Evolutionary conservation across 352 stramenopile species (phyloP).

Genomic region (Phytophthora cajani): DNA sequence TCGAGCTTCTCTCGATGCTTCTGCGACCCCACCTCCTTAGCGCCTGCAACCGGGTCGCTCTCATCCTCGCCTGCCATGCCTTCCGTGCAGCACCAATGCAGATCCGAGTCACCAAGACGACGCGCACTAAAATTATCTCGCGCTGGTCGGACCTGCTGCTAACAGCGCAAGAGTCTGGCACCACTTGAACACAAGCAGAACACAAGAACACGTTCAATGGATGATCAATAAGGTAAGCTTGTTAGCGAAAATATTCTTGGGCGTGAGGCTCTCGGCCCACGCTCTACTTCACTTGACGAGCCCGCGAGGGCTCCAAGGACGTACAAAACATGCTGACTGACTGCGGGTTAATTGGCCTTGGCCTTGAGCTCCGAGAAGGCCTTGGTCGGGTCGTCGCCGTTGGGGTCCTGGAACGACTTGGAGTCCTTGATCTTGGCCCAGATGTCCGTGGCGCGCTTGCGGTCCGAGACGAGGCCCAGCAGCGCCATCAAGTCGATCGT

Average conservation of each 20-base stretch:
- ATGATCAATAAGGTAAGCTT: constrained; percentile 47
- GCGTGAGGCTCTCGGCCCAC: constrained; percentile 3
- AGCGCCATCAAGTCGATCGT: constrained; percentile 95
- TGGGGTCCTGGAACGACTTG: constrained; percentile 58
- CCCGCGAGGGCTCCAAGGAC: constrained; percentile 2
- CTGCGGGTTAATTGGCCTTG: constrained; percentile 54
- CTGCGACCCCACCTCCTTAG: constrained; percentile 2
- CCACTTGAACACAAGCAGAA: not conserved
- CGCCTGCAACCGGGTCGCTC: not conserved
- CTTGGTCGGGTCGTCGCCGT: constrained; percentile 57
- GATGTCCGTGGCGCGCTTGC: constrained; percentile 94
- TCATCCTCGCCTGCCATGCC: constrained; percentile 5
- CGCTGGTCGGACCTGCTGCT: not conserved
- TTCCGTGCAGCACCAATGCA: constrained; percentile 2
- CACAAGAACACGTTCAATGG: not conserved
- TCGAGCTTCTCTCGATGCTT: constrained; percentile 3
- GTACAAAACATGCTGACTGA: constrained; percentile 32
- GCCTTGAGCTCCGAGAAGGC: constrained; percentile 78
- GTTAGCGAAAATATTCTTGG: constrained; percentile 36
- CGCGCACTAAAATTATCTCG: not conserved
- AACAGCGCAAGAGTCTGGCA: not conserved
- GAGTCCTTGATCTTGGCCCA: constrained; percentile 93
- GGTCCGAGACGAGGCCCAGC: constrained; percentile 93
- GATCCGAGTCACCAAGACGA: not conserved
- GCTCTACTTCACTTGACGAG: not conserved